Percentiles rank a stretch among this genome's conserved stretches.
These are phyloP conservation scores for Juncus inflexus DNA, from an alignment of 176 grass and related monocot genomes.

Conservation along the genomic window DNA sequence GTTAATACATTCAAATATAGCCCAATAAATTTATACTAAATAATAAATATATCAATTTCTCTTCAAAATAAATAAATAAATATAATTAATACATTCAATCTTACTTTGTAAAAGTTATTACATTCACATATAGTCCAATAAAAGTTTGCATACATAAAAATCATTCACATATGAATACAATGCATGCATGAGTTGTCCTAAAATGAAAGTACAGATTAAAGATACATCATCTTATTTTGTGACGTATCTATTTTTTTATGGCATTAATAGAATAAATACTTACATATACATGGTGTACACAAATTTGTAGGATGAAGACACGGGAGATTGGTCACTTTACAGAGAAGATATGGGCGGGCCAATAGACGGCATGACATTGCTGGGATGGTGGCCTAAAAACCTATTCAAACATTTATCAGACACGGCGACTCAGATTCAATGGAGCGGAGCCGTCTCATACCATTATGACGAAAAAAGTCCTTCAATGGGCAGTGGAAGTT, in stretches of 20 bases:
- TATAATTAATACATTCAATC: no score
- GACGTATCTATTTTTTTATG: not conserved
- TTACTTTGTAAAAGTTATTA: no score
- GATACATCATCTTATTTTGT: not conserved
- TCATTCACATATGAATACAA: not conserved
- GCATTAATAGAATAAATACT: not conserved
- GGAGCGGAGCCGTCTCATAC: slow-evolving; percentile 16
- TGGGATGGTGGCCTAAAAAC: slow-evolving; percentile 21
- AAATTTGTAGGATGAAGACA: slow-evolving; percentile 28
- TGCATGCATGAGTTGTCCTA: not conserved
- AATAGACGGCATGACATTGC: slow-evolving; percentile 3
- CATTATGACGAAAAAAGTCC: slow-evolving; percentile 13
- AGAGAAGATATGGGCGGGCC: slow-evolving; percentile 11
- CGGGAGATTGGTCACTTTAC: slow-evolving; percentile 43
- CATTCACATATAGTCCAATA: not conserved
- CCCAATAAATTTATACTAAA: no score
- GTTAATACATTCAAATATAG: no score
- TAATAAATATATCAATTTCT: no score
- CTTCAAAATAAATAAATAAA: no score
- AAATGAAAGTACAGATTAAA: not conserved
- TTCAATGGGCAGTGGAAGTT: slow-evolving; percentile 42
- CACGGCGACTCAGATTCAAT: not conserved
- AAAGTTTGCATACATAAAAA: not conserved
- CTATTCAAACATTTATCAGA: slow-evolving; percentile 19
- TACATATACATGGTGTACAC: not conserved